Conservation (phyloP, 2,329 filamentous ascomycete species). For the Simplicillium aogashimaense region DNA sequence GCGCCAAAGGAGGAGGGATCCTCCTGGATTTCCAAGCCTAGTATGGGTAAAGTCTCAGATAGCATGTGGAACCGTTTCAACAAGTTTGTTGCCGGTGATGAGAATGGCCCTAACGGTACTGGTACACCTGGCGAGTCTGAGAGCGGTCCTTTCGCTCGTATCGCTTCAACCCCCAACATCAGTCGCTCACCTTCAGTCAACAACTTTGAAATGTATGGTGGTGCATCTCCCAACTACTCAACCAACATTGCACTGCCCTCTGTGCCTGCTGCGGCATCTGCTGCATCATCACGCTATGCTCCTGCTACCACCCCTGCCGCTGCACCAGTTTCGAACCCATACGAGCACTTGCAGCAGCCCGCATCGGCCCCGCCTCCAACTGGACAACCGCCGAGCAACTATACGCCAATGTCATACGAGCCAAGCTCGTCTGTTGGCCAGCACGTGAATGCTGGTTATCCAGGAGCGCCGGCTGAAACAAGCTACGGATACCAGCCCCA, state of each 20-base stretch:
- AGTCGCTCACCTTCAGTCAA: constrained; percentile 63
- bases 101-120: constrained; percentile 57
- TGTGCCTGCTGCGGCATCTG: constrained; percentile 19
- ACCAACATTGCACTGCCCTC: constrained; percentile 15
- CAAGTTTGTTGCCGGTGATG: constrained; percentile 90
- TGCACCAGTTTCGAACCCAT: constrained; percentile 9
- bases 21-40: constrained; percentile 91
- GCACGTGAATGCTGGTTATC: constrained; percentile 1
- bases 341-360: constrained; percentile 12
- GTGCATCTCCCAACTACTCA: constrained; percentile 23
- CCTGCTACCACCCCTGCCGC: constrained; percentile 21
- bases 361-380: constrained; percentile 5
- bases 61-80: constrained; percentile 89
- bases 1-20: constrained; percentile 71
- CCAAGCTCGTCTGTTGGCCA: background rate
- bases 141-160: constrained; percentile 70
- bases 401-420: constrained; percentile 20
- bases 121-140: constrained; percentile 39
- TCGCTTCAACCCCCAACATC: constrained; percentile 64
- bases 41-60: constrained; percentile 89
- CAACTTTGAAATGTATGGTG: constrained; percentile 67
- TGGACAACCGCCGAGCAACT: constrained; percentile 20
- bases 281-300: constrained; percentile 40
- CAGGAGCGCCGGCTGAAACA: background rate
- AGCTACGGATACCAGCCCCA: background rate